phyloP scores from a whole-genome alignment of 169 alveolate genomes.

The Eimeria brunetti region DNA sequence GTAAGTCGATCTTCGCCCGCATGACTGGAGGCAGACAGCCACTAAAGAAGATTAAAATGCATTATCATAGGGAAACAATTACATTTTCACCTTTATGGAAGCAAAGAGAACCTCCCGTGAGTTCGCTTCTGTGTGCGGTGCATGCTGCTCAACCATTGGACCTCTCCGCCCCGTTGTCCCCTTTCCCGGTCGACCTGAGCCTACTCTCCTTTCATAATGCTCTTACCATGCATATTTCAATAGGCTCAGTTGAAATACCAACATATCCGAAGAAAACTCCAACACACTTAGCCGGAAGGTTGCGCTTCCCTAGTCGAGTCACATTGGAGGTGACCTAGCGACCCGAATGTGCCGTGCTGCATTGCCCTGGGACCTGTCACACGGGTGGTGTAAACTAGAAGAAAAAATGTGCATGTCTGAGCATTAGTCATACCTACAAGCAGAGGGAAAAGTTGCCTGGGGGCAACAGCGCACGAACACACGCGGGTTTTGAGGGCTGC shows the following conservation, averaged over 20 bases:
- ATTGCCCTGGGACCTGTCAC: not conserved
- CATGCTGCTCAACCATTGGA: not conserved
- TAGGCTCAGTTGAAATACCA: not conserved
- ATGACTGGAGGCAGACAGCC: not conserved
- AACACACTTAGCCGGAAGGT: not conserved
- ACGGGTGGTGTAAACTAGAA: not conserved
- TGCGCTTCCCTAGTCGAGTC: not conserved
- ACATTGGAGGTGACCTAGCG: slow-evolving; percentile 9
- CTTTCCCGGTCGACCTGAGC: not conserved
- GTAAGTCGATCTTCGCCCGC: not conserved
- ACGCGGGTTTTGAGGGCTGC: not conserved
- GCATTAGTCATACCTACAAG: not conserved
- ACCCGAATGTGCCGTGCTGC: not conserved
- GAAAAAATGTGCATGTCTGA: not conserved
- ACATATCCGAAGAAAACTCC: not conserved
- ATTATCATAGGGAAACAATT: not conserved
- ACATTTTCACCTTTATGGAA: not conserved
- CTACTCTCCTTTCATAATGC: not conserved
- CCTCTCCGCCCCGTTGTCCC: not conserved
- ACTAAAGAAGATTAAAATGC: not conserved
- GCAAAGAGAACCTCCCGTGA: not conserved
- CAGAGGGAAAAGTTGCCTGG: not conserved
- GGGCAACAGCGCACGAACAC: not conserved
- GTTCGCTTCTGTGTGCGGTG: not conserved
- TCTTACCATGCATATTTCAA: not conserved